Conservation (phyloP, 208 protist genomes). For the Histomonas meleagridis region DNA sequence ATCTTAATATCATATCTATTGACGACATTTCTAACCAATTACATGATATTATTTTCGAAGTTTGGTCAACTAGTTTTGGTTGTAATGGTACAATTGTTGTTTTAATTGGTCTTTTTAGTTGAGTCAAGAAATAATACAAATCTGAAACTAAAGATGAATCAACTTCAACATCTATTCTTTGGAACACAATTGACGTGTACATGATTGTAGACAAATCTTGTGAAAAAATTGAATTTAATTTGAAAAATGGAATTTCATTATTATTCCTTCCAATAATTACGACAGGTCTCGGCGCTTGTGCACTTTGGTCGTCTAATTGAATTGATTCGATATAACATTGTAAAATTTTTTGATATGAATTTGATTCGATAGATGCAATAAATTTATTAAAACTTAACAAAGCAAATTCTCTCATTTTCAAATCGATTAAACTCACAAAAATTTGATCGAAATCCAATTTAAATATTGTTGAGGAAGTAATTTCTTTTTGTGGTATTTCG, state of each 20-base stretch:
- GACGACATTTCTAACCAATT: not conserved
- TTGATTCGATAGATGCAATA: not conserved
- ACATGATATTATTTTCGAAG: not conserved
- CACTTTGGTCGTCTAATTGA: not conserved
- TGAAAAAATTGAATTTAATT: not conserved
- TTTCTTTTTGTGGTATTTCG: too few relatives aligned
- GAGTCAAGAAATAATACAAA: not conserved
- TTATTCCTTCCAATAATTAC: not conserved
- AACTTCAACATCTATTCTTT: conserved; percentile 9
- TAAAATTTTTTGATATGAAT: not conserved
- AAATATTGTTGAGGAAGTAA: too few relatives aligned
- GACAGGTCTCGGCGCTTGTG: not conserved
- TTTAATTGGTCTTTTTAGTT: not conserved
- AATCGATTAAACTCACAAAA: not conserved
- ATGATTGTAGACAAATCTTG: not conserved
- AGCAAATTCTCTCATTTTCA: not conserved
- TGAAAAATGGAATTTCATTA: not conserved
- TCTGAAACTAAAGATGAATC: not conserved
- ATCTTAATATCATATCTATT: not conserved
- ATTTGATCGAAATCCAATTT: not conserved
- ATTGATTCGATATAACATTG: not conserved
- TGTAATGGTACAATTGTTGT: not conserved
- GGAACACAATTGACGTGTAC: not conserved
- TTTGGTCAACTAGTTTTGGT: not conserved
- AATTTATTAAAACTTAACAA: not conserved